Conservation (phyloP, 257 asterid genomes). For the Knoxia roxburghii region DNA sequence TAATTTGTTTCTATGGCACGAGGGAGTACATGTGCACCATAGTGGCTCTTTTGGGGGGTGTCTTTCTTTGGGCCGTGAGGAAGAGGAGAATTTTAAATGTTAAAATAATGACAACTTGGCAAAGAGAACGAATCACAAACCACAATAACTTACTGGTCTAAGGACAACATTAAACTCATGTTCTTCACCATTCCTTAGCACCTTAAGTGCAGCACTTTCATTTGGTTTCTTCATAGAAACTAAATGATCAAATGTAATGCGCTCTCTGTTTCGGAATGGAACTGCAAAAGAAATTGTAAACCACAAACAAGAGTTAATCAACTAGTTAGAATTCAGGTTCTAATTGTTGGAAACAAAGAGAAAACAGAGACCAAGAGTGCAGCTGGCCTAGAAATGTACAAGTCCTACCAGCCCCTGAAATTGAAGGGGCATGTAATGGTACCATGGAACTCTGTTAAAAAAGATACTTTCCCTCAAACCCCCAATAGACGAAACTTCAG, state of each 20-base stretch:
- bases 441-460: background rate
- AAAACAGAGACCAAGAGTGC: background rate
- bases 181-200: constrained; percentile 70
- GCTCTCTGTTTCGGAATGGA: constrained; percentile 87
- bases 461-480: background rate
- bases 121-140: too few relatives aligned
- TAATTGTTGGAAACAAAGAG: background rate
- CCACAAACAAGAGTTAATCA: background rate
- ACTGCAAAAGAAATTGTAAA: constrained; percentile 43
- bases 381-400: background rate
- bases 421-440: background rate
- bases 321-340: background rate
- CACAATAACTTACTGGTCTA: constrained; percentile 66
- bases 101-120: background rate
- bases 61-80: too few relatives aligned
- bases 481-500: background rate
- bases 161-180: constrained; percentile 57
- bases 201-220: constrained; percentile 71
- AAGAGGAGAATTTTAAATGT: background rate
- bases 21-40: background rate
- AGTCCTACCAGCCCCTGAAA: background rate
- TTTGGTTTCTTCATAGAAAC: constrained; percentile 98
- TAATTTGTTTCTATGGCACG: background rate
- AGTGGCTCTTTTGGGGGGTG: too few relatives aligned
- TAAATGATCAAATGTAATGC: constrained; percentile 89